Evolutionary conservation across 2,329 filamentous ascomycete genomes (phyloP).

Genomic region (Exutisphaerella laricina): DNA sequence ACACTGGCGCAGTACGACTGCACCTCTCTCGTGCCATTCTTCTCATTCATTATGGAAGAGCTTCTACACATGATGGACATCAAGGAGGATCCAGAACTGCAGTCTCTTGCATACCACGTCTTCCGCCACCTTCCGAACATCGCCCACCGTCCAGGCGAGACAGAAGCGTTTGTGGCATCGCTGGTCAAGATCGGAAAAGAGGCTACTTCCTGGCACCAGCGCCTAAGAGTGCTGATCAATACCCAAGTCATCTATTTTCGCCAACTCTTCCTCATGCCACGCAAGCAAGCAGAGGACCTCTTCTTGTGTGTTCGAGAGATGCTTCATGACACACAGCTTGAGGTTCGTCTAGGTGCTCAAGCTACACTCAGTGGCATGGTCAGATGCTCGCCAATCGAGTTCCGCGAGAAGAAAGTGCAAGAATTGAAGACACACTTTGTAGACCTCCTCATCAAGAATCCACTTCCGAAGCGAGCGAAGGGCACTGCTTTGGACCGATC

Average conservation of each 20-base stretch:
- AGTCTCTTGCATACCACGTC: conserved; percentile 90
- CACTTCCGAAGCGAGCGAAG: conserved; percentile 66
- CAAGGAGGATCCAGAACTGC: conserved; percentile 94
- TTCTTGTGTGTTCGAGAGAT: conserved; percentile 94
- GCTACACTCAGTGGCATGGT: conserved; percentile 97
- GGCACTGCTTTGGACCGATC: conserved; percentile 30
- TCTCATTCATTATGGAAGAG: conserved; percentile 84
- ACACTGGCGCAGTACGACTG: conserved; percentile 90
- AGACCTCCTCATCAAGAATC: conserved; percentile 70
- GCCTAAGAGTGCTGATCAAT: conserved; percentile 88
- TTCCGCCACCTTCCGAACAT: conserved; percentile 96
- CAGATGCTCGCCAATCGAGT: conserved; percentile 76
- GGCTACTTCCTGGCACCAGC: conserved; percentile 89
- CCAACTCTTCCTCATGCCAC: conserved; percentile 78
- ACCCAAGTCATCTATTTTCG: conserved; percentile 99
- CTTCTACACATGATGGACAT: conserved; percentile 99
- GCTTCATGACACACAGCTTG: conserved; percentile 85
- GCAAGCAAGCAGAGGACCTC: conserved; percentile 68
- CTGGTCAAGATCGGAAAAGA: conserved; percentile 83
- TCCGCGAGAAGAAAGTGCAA: conserved; percentile 72
- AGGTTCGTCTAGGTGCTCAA: conserved; percentile 88
- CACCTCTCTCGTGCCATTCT: conserved; percentile 83
- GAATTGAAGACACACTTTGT: conserved; percentile 76
- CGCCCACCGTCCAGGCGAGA: conserved; percentile 80
- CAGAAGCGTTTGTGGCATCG: conserved; percentile 74